Evolutionary conservation across 768 basidiomycete genomes (phyloP).

Genomic region (Epithele typhae): DNA sequence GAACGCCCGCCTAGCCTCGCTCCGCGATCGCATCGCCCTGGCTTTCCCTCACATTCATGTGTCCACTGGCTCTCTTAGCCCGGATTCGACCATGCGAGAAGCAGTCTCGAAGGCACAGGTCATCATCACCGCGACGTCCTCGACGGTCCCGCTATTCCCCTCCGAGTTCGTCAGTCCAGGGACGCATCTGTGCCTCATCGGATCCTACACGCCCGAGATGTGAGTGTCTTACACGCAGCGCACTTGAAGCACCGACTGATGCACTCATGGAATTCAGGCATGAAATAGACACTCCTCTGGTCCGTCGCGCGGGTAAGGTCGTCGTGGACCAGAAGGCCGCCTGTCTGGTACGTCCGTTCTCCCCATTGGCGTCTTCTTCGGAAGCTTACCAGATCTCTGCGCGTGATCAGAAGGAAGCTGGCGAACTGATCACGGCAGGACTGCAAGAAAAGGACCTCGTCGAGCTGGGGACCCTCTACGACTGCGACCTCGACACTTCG

Average conservation of each 20-base stretch:
- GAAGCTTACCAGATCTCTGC: neutral
- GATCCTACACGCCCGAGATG: slow-evolving; percentile 82
- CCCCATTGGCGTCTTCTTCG: neutral
- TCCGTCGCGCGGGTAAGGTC: slow-evolving; percentile 51
- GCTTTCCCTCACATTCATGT: slow-evolving; percentile 24
- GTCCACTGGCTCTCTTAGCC: slow-evolving; percentile 6
- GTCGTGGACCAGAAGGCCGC: slow-evolving; percentile 74
- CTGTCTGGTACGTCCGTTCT: slow-evolving; percentile 36
- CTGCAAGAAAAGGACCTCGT: slow-evolving; percentile 38
- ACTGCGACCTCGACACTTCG: neutral
- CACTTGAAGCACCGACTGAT: no score
- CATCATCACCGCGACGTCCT: slow-evolving; percentile 73
- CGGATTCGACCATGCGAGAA: slow-evolving; percentile 19
- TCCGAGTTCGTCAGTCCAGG: slow-evolving; percentile 56
- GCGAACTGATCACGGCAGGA: slow-evolving; percentile 67
- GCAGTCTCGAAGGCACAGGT: slow-evolving; percentile 48
- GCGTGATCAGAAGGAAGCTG: slow-evolving; percentile 66
- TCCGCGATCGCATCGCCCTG: slow-evolving; percentile 29
- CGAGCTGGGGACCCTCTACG: slow-evolving; percentile 68
- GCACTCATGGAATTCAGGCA: no score
- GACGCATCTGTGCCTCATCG: slow-evolving; percentile 71
- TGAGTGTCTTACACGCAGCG: no score
- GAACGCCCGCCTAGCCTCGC: slow-evolving; percentile 41
- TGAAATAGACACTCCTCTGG: slow-evolving; percentile 60
- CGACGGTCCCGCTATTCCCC: slow-evolving; percentile 66